phyloP scores from a whole-genome alignment of 164 flowering plant genomes.

The Protea cynaroides region DNA sequence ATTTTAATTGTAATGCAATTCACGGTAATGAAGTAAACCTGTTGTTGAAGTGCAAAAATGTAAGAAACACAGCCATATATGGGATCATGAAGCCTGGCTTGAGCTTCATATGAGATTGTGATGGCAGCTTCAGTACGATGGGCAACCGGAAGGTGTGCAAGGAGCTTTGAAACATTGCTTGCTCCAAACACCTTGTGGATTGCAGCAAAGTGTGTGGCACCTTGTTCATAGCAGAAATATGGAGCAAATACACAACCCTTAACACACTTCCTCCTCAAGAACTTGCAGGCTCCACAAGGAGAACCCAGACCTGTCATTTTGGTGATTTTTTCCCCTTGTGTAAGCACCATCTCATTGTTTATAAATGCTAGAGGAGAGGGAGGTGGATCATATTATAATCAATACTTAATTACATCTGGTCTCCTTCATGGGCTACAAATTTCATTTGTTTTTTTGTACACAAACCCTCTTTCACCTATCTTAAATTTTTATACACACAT shows the following conservation, averaged over 20 bases:
- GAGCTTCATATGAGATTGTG: slow-evolving; percentile 87
- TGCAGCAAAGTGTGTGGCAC: slow-evolving; percentile 75
- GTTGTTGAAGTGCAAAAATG: slow-evolving; percentile 83
- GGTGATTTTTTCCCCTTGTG: slow-evolving; percentile 9
- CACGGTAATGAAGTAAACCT: slow-evolving; percentile 34
- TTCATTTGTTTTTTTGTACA: slow-evolving; percentile 31
- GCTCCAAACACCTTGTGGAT: slow-evolving; percentile 95
- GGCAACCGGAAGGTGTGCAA: slow-evolving; percentile 57
- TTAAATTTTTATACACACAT: slow-evolving; percentile 24
- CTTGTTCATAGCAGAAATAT: slow-evolving; percentile 86
- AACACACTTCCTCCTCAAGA: slow-evolving; percentile 80
- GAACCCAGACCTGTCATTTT: slow-evolving; percentile 71
- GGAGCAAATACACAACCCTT: slow-evolving; percentile 93
- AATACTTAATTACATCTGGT: slow-evolving; percentile 44
- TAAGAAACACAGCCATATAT: slow-evolving; percentile 89
- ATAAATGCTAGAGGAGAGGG: slow-evolving; percentile 38
- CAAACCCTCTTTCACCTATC: slow-evolving; percentile 19
- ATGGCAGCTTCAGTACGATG: slow-evolving; percentile 75
- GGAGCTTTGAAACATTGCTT: slow-evolving; percentile 79
- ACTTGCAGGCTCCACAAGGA: slow-evolving; percentile 96
- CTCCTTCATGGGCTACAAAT: slow-evolving; percentile 61
- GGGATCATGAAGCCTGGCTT: slow-evolving; percentile 91
- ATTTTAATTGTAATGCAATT: neutral
- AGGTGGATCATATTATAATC: slow-evolving; percentile 31
- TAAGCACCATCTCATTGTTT: slow-evolving; percentile 29